These are phyloP conservation scores for Blastobotrys mokoenaii DNA, from an alignment of 805 yeast species.

Conservation along the genomic window DNA sequence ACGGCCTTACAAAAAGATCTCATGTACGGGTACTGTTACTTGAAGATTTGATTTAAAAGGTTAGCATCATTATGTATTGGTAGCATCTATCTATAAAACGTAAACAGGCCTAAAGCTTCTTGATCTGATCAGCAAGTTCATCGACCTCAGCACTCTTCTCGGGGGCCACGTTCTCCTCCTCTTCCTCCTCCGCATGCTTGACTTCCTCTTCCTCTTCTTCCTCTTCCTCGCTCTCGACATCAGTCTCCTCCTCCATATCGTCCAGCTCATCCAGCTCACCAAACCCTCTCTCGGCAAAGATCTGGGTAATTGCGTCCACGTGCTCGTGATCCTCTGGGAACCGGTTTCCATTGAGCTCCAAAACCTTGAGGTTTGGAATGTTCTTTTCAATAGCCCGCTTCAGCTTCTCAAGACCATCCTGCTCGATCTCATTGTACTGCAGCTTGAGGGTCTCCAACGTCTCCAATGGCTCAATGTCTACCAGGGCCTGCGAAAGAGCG, in stretches of 20 bases:
- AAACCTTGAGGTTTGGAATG: constrained; percentile 49
- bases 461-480: constrained; percentile 24
- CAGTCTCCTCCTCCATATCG: constrained; percentile 79
- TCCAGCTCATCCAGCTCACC: constrained; percentile 91
- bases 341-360: constrained; percentile 91
- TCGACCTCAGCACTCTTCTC: constrained; percentile 41
- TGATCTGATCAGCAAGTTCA: constrained; percentile 50
- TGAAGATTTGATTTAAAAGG: no score
- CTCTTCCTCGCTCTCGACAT: constrained; percentile 61
- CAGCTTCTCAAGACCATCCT: constrained; percentile 52
- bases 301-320: constrained; percentile 48
- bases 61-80: not conserved
- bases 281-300: constrained; percentile 62
- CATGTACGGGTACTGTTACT: no score
- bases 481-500: constrained; percentile 34
- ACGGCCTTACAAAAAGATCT: no score
- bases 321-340: constrained; percentile 80
- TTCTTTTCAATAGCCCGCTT: constrained; percentile 44
- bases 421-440: constrained; percentile 83
- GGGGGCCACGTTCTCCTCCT: constrained; percentile 38
- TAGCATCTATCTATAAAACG: not conserved
- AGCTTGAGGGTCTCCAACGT: constrained; percentile 55
- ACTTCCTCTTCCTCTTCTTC: constrained; percentile 51
- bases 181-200: constrained; percentile 51
- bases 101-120: constrained; percentile 35